Evolutionary conservation across 2,329 filamentous ascomycete genomes (phyloP), one percentile per base, ranked within the genome.

Genomic region (Xylariomycetidae sp.): DNA sequence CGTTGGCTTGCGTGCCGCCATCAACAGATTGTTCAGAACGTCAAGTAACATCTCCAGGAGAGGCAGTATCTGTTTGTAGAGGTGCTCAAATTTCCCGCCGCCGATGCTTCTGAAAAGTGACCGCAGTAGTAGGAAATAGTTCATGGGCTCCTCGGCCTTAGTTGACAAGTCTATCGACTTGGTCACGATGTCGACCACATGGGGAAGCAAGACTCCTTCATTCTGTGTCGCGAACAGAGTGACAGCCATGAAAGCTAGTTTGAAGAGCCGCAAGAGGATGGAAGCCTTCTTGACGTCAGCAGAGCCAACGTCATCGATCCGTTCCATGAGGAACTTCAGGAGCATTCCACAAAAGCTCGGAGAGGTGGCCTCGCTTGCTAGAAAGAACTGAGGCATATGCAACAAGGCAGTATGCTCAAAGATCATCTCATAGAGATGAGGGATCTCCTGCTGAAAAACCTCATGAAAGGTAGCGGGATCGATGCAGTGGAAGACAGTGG

Each of bases 291-390:
- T 88, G 33, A 92, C 81, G 59, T 98, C 88, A 6, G 84, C 80
- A 1, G 87, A 92, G 15, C 92, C 92, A 26, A 99, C 88, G 56
- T 98, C 85, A 43, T 93, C 85, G 37, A 99, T 93, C 33, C 86
- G 84, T 49, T 90, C 85, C 92, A 98, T 98, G 39, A 98, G 69
- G 55, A 98, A 98, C 46, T 94, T 87, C 29, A 99, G 67, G 17
- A 98, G 77, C 92, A 99, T 96, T 24, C 93, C 92, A 41, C 89
- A 95, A 60, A 99, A 98, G 44, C 88, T 93, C 1, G 92, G 89
- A 17, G 89, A 95, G 0, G 93, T 99, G 4, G 90, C 90, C 64
- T 99, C 92, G 50, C 89, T 95, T n/a, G 93, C 92, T 32, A 99
- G 76, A 62, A 98, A 92, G 60, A 96, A 99, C 54, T 99, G 92